These are phyloP conservation scores for Seminavis robusta DNA, from an alignment of 108 stramenopile species.

Conservation along the genomic window DNA sequence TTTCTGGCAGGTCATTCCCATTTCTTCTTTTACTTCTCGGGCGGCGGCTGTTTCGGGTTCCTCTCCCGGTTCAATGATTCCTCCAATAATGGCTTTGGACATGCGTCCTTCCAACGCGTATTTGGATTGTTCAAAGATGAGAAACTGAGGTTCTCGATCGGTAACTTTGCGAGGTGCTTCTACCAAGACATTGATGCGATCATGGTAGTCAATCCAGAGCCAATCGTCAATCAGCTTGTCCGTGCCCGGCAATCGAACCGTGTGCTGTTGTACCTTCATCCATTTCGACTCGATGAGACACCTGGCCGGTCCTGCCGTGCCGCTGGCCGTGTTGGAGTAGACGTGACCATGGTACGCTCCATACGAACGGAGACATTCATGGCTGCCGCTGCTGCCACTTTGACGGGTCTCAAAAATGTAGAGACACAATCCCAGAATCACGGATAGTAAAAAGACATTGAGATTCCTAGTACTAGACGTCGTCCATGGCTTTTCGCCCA, in stretches of 20 bases:
- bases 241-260: conserved; percentile 41
- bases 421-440: no score
- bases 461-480: no score
- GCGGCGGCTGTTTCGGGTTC: conserved; percentile 46
- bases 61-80: conserved; percentile 77
- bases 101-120: conserved; percentile 61
- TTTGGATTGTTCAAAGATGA: conserved; percentile 78
- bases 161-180: conserved; percentile 25
- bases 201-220: conserved; percentile 88
- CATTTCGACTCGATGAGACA: conserved; percentile 74
- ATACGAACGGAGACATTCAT: no score
- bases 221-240: conserved; percentile 66
- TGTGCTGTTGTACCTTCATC: conserved; percentile 68
- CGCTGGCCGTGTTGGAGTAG: no score
- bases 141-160: conserved; percentile 39
- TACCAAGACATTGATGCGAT: conserved; percentile 83
- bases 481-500: no score
- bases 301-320: no score
- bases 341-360: no score
- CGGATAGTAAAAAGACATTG: no score
- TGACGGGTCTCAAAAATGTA: no score
- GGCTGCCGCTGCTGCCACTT: no score
- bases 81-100: conserved; percentile 72
- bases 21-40: conserved; percentile 74
- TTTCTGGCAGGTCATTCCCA: conserved; percentile 43